phyloP scores from a whole-genome alignment of 495 filamentous ascomycete species.

The Amorphotheca resinae region DNA sequence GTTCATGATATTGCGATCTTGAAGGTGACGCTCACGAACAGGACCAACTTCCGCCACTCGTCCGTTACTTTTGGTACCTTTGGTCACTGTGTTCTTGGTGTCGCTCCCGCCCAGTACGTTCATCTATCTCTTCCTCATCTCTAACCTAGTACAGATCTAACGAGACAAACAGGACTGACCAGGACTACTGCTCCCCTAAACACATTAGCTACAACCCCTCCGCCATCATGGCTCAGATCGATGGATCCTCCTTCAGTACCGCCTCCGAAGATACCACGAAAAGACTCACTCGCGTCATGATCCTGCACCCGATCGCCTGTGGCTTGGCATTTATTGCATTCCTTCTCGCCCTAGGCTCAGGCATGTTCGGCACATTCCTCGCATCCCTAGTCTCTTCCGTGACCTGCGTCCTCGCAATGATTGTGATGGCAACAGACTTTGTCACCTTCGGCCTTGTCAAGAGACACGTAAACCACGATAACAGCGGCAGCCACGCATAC shows the following conservation, averaged over 20 bases:
- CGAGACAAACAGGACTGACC: conserved; percentile 18
- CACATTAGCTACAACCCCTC: conserved; percentile 42
- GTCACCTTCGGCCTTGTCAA: conserved; percentile 39
- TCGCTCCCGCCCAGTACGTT: conserved; percentile 13
- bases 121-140: not conserved
- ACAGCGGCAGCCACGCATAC: conserved; percentile 24
- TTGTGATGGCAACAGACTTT: conserved; percentile 45
- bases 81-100: conserved; percentile 38
- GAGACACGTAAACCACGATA: conserved; percentile 33
- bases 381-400: conserved; percentile 34
- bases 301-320: conserved; percentile 48
- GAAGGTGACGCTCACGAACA: conserved; percentile 32
- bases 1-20: conserved; percentile 38
- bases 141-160: not conserved
- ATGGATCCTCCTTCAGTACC: conserved; percentile 26
- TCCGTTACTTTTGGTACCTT: conserved; percentile 43
- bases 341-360: conserved; percentile 38
- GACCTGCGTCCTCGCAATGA: conserved; percentile 41
- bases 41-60: conserved; percentile 12
- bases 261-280: conserved; percentile 30
- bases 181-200: conserved; percentile 31
- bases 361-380: conserved; percentile 38
- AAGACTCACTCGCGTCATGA: conserved; percentile 40
- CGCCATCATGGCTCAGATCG: conserved; percentile 26
- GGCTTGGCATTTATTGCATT: conserved; percentile 47